A percentile compares a stretch with the other conserved stretches of the same genome.
Conservation (phyloP, 257 asterid genomes). For the Leonotis leonurus region DNA sequence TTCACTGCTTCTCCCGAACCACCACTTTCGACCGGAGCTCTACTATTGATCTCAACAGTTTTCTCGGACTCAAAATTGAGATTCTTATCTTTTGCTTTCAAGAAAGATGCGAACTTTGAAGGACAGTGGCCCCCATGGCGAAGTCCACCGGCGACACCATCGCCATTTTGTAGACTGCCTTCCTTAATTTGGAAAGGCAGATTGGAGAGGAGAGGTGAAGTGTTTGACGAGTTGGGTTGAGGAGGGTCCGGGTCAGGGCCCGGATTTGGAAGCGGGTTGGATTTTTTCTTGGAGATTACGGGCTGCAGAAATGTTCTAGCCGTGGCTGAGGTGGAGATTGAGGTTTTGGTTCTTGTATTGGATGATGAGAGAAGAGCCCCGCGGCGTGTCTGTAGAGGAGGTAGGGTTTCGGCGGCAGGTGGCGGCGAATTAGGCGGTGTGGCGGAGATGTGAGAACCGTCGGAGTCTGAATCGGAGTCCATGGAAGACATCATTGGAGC, state of each 20-base stretch:
- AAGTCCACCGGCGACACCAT: slow-evolving; percentile 22
- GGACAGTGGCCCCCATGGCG: slow-evolving; percentile 41
- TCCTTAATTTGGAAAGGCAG: slow-evolving; percentile 32
- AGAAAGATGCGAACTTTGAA: slow-evolving; percentile 47
- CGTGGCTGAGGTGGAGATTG: slow-evolving; percentile 27
- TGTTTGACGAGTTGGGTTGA: slow-evolving; percentile 8
- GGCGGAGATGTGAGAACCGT: slow-evolving; percentile 75
- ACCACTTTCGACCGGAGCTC: slow-evolving; percentile 9
- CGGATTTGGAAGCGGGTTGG: slow-evolving; percentile 18
- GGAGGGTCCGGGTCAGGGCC: neutral
- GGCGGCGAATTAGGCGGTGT: slow-evolving; percentile 56
- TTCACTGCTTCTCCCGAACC: slow-evolving; percentile 11
- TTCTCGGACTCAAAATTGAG: slow-evolving; percentile 54
- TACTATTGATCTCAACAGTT: slow-evolving; percentile 16
- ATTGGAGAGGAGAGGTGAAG: slow-evolving; percentile 36
- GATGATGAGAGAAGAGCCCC: slow-evolving; percentile 28
- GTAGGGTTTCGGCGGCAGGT: slow-evolving; percentile 16
- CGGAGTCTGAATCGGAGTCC: slow-evolving; percentile 81
- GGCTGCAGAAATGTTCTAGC: slow-evolving; percentile 61
- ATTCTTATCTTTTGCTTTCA: slow-evolving; percentile 26
- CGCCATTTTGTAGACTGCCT: slow-evolving; percentile 11
- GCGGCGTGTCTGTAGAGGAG: slow-evolving; percentile 14
- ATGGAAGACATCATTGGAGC: slow-evolving; percentile 21
- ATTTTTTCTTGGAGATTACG: slow-evolving; percentile 35
- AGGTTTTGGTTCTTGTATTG: slow-evolving; percentile 34